Evolutionary conservation across 2,329 filamentous ascomycete species (phyloP).

Genomic region (Pyrenophora tritici-repentis): DNA sequence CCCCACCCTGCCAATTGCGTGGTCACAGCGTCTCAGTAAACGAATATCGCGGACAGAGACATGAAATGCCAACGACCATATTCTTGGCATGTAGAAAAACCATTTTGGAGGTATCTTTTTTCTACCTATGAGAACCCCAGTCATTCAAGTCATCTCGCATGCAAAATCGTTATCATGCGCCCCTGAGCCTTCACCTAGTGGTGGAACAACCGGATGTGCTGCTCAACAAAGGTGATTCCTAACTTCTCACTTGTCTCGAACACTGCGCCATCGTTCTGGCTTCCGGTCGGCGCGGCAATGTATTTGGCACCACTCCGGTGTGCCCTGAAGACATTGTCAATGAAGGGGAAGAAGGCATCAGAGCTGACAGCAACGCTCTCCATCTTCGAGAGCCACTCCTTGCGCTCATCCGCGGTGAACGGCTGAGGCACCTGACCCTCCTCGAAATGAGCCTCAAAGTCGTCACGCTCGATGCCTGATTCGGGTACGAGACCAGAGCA

Average conservation of each 20-base stretch:
- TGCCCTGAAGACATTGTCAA: conserved; percentile 95
- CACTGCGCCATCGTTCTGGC: conserved; percentile 80
- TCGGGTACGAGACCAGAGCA: conserved; percentile 89
- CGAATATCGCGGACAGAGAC: neutral
- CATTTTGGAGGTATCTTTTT: conserved; percentile 12
- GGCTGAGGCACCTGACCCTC: conserved; percentile 71
- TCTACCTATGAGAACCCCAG: neutral
- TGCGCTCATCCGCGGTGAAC: conserved; percentile 83
- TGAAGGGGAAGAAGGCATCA: conserved; percentile 98
- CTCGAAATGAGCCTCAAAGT: conserved; percentile 89
- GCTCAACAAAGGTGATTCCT: conserved; percentile 92
- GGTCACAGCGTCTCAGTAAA: neutral
- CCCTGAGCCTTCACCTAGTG: conserved; percentile 62
- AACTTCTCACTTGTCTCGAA: conserved; percentile 91
- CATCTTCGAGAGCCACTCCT: conserved; percentile 83
- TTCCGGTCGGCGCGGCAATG: conserved; percentile 89
- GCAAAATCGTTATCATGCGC: conserved; percentile 1
- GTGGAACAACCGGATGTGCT: conserved; percentile 92
- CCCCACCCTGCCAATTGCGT: no score
- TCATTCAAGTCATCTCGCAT: conserved; percentile 6
- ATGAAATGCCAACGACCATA: neutral
- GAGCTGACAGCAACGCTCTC: conserved; percentile 83
- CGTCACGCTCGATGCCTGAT: conserved; percentile 79
- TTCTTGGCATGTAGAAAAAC: conserved; percentile 9
- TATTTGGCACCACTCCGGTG: conserved; percentile 90